Evolutionary conservation across 2,329 filamentous ascomycete genomes (phyloP).

Genomic region (Aspergillus latus): DNA sequence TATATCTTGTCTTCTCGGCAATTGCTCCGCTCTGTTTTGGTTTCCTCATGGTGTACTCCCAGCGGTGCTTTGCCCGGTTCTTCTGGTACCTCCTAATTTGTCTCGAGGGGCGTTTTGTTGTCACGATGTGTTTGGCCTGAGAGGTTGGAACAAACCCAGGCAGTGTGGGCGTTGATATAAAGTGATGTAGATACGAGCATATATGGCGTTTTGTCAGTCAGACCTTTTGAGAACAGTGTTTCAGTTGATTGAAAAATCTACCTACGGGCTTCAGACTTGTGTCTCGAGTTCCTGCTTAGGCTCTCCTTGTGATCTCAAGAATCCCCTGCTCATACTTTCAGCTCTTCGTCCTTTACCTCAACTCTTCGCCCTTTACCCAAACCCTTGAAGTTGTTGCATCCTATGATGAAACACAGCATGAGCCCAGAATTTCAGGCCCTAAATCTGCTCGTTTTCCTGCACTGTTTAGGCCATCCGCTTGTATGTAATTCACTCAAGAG

Average conservation of each 20-base stretch:
- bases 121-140: constrained; percentile 25
- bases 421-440: background rate
- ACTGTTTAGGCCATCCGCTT: background rate
- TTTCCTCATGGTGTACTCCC: constrained; percentile 21
- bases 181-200: constrained; percentile 46
- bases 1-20: constrained; percentile 17
- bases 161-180: constrained; percentile 31
- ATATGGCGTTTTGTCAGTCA: constrained; percentile 34
- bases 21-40: constrained; percentile 16
- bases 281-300: background rate
- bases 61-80: constrained; percentile 17
- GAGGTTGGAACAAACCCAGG: constrained; percentile 21
- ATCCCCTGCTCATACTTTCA: background rate
- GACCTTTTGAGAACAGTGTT: constrained; percentile 20
- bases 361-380: no score
- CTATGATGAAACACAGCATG: no score
- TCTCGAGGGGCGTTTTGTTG: constrained; percentile 26
- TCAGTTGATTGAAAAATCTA: constrained; percentile 24
- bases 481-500: background rate
- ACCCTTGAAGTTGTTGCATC: no score
- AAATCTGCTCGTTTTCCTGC: background rate
- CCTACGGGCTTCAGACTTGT: constrained; percentile 20
- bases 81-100: constrained; percentile 20
- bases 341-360: no score
- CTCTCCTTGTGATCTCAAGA: background rate